Conservation (phyloP, 805 yeast genomes). For the Yarrowia sp. region DNA sequence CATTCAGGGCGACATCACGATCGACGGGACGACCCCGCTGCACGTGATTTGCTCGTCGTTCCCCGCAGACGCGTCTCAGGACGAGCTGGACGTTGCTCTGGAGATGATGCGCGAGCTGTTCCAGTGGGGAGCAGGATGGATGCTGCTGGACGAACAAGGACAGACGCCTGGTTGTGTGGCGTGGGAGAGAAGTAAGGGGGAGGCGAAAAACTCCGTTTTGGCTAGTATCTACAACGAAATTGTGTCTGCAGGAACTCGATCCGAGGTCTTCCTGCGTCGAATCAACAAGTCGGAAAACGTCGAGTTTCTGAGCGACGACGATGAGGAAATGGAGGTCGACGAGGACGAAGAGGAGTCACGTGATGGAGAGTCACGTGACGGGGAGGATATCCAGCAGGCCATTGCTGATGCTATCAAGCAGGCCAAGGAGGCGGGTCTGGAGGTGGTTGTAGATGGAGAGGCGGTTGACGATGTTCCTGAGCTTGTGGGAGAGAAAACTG, state of each 20-base stretch:
- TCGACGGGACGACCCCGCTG: slow-evolving; percentile 76
- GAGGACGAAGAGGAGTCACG: slow-evolving; percentile 41
- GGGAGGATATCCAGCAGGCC: slow-evolving; percentile 22
- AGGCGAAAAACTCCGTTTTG: slow-evolving; percentile 58
- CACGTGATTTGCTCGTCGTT: slow-evolving; percentile 69
- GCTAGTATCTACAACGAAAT: slow-evolving; percentile 57
- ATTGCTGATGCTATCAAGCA: slow-evolving; percentile 13
- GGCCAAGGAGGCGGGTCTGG: slow-evolving; percentile 27
- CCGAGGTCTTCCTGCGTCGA: slow-evolving; percentile 80
- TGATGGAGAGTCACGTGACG: slow-evolving; percentile 21
- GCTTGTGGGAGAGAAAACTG: not conserved
- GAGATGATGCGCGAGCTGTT: slow-evolving; percentile 70
- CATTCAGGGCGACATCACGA: slow-evolving; percentile 44
- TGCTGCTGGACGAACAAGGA: slow-evolving; percentile 69
- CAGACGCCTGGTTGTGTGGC: slow-evolving; percentile 89
- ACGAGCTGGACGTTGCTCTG: slow-evolving; percentile 57
- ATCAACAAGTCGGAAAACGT: slow-evolving; percentile 56
- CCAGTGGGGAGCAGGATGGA: slow-evolving; percentile 93
- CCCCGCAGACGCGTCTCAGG: slow-evolving; percentile 52
- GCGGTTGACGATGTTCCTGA: slow-evolving; percentile 6
- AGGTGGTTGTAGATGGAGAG: not conserved
- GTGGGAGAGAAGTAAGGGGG: slow-evolving; percentile 14
- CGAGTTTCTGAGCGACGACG: slow-evolving; percentile 50
- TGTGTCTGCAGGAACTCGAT: slow-evolving; percentile 88
- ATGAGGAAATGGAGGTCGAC: slow-evolving; percentile 41